phyloP scores from a whole-genome alignment of 1,139 yeast species.

The Suhomyces kunorum region DNA sequence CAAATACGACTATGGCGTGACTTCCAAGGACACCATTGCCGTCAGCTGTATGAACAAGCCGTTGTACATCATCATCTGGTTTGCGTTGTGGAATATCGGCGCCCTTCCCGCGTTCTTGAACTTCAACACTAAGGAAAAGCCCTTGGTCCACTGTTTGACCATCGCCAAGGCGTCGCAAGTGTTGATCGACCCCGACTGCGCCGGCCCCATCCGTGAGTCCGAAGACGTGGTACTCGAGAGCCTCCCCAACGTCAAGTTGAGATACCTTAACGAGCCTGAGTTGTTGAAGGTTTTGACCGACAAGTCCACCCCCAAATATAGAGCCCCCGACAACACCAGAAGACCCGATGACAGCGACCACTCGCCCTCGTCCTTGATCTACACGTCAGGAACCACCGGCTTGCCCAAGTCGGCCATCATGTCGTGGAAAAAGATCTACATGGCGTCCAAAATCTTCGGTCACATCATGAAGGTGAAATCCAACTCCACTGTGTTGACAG shows the following conservation, averaged over 20 bases:
- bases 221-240: constrained; percentile 47
- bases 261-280: constrained; percentile 57
- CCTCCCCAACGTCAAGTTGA: constrained; percentile 45
- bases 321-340: constrained; percentile 59
- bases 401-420: constrained; percentile 92
- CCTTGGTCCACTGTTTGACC: constrained; percentile 78
- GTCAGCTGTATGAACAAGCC: constrained; percentile 83
- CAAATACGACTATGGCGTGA: constrained; percentile 61
- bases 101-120: constrained; percentile 87
- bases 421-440: constrained; percentile 81
- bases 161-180: constrained; percentile 66
- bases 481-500: constrained; percentile 69
- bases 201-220: constrained; percentile 54
- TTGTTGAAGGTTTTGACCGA: constrained; percentile 45
- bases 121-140: constrained; percentile 71
- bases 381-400: constrained; percentile 95
- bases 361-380: constrained; percentile 72
- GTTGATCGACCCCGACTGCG: constrained; percentile 74
- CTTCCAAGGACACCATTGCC: constrained; percentile 71
- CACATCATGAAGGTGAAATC: constrained; percentile 61
- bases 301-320: constrained; percentile 49
- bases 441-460: constrained; percentile 74
- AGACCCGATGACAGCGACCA: constrained; percentile 57
- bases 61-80: constrained; percentile 75
- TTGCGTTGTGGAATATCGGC: constrained; percentile 88